phyloP scores from a whole-genome alignment of 345 rosid genomes.

The Lumnitzera racemosa region DNA sequence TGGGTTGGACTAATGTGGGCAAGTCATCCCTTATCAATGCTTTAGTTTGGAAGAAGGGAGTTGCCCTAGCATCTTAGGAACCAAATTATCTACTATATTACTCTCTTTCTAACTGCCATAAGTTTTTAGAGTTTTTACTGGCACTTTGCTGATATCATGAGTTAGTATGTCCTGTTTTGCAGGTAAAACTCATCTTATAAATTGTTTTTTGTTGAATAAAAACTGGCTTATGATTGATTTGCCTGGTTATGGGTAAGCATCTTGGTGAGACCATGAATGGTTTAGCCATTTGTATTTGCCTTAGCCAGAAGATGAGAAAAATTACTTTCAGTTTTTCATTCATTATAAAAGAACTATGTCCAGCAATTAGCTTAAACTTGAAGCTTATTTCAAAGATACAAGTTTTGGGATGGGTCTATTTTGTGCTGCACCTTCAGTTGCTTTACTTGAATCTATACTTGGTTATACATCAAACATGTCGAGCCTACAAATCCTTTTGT shows the following conservation, averaged over 20 bases:
- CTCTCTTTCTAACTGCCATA: background rate
- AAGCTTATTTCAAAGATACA: no score
- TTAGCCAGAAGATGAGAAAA: slow-evolving; percentile 77
- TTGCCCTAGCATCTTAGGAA: slow-evolving; percentile 89
- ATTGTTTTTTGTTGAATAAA: slow-evolving; percentile 86
- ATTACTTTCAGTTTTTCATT: no score
- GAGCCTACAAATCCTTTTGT: no score
- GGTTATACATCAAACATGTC: no score
- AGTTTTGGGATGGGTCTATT: no score
- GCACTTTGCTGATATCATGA: background rate
- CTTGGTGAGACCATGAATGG: no score
- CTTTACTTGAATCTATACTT: no score
- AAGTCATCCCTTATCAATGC: slow-evolving; percentile 91
- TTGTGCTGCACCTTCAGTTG: no score
- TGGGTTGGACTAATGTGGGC: slow-evolving; percentile 93
- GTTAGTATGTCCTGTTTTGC: background rate
- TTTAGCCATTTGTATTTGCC: no score
- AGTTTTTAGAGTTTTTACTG: background rate
- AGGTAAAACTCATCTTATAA: slow-evolving; percentile 96
- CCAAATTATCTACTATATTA: slow-evolving; percentile 33
- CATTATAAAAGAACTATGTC: no score
- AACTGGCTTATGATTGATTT: slow-evolving; percentile 94
- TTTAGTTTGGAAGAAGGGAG: slow-evolving; percentile 72
- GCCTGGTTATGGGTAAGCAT: background rate
- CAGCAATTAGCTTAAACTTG: no score